Conservation (phyloP, 768 basidiomycete species). For the Multifurca ochricompacta region DNA sequence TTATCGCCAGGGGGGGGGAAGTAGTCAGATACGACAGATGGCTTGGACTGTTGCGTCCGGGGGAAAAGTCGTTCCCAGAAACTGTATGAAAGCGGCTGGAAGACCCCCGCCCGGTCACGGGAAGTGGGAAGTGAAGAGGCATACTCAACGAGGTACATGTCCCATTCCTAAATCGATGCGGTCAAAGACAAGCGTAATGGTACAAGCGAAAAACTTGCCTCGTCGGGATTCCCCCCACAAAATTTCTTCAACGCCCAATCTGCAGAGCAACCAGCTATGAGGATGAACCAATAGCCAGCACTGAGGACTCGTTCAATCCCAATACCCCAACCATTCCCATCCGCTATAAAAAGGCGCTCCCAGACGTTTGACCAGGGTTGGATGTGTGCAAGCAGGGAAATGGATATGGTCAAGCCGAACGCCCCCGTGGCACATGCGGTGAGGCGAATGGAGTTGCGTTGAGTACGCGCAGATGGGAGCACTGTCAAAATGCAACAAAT, state of each 20-base stretch:
- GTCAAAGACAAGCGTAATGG: background rate
- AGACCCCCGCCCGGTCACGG: slow-evolving; percentile 45
- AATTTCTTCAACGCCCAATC: slow-evolving; percentile 51
- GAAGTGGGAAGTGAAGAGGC: slow-evolving; percentile 41
- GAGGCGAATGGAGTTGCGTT: slow-evolving; percentile 43
- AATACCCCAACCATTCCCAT: slow-evolving; percentile 46
- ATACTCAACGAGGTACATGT: slow-evolving; percentile 55
- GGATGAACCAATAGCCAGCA: slow-evolving; percentile 47
- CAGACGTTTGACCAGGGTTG: slow-evolving; percentile 54
- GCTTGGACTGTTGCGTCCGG: slow-evolving; percentile 12
- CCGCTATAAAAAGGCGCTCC: slow-evolving; percentile 50
- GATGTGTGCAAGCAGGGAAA: slow-evolving; percentile 44
- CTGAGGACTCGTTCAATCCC: slow-evolving; percentile 50
- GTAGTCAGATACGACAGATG: background rate
- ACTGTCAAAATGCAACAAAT: slow-evolving; percentile 35
- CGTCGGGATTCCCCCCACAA: slow-evolving; percentile 62
- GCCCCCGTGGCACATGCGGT: slow-evolving; percentile 47
- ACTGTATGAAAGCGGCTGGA: slow-evolving; percentile 41
- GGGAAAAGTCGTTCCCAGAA: slow-evolving; percentile 46
- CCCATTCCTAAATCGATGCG: slow-evolving; percentile 49
- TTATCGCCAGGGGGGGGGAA: slow-evolving; percentile 10
- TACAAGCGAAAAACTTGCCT: slow-evolving; percentile 33
- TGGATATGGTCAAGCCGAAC: slow-evolving; percentile 46
- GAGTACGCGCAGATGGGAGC: slow-evolving; percentile 38
- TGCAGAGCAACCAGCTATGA: slow-evolving; percentile 36